Conservation (phyloP, 1,284 basidiomycete genomes). For the Cryptococcus deneoformans region DNA sequence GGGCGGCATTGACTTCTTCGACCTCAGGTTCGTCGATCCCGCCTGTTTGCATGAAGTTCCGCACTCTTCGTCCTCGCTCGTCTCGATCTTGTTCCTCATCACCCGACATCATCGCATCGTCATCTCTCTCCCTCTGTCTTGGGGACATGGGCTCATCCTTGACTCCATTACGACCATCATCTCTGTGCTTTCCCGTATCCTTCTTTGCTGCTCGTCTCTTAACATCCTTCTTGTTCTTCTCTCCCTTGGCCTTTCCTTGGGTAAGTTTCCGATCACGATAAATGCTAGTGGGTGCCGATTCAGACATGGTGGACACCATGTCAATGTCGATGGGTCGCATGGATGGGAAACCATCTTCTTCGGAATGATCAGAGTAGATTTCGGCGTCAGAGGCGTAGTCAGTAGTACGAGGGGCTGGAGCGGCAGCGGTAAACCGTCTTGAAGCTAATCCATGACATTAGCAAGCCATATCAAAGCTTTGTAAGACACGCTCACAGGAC, state of each 20-base stretch:
- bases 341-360: conserved; percentile 73
- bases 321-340: conserved; percentile 71
- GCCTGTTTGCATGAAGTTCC: conserved; percentile 40
- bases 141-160: conserved; percentile 45
- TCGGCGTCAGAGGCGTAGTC: conserved; percentile 52
- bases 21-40: conserved; percentile 57
- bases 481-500: conserved; percentile 10
- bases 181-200: neutral
- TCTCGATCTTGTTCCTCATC: conserved; percentile 42
- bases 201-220: neutral
- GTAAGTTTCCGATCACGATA: conserved; percentile 51
- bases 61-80: conserved; percentile 23
- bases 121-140: conserved; percentile 26
- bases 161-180: conserved; percentile 10
- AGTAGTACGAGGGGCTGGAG: conserved; percentile 33
- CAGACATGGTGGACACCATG: conserved; percentile 73
- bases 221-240: conserved; percentile 30
- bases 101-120: conserved; percentile 37
- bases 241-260: conserved; percentile 39
- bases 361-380: conserved; percentile 85
- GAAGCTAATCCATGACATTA: neutral
- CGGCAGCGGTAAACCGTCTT: neutral
- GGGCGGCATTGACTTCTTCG: conserved; percentile 58
- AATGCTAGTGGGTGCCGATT: conserved; percentile 81
- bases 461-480: neutral